Base-by-base conservation (phyloP, 495 filamentous ascomycete genomes). In the Hypomontagnella submonticulosa region DNA sequence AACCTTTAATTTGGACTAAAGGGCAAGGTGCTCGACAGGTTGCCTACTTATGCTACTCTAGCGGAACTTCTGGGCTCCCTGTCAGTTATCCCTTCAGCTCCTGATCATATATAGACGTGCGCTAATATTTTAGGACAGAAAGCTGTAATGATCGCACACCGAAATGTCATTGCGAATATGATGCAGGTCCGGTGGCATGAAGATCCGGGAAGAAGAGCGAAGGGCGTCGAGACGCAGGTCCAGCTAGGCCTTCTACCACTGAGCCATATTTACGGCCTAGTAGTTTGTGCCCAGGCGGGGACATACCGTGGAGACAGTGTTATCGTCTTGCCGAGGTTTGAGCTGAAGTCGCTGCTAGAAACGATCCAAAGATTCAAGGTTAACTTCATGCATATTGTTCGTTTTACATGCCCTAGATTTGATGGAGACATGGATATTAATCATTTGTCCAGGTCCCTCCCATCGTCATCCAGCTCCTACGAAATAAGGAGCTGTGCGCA, bases 101-200 rank as follows among this genome's bases (percentile, higher is more conserved):
- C 16, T 15, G 2, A 1, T 0, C 33, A 40, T n/a, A 34, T 23
- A 6, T 18, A 51, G 15, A 33, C 34, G n/a, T 3, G 9, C 4
- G 42, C 56, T 67, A 57, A 64, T 41, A 30, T 41, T 16, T 11
- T 12, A 32, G 18, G 20, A 38, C 53, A 94, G 89, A 97, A 97
- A 92, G 92, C 92, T 20, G 92, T 96, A 36, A 96, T 92, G 92
- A 92, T 97, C 63, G 89, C 91, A 11, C 93, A 97, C 75, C 77
- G 81, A 12, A 97, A 97, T 71, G 89, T 96, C 13, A 97, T 97
- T 49, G 87, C 91, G 27, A 97, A 96, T 68, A 83, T 86, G 1
- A 71, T 95, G 67, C 89, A 93, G 67, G 81, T 88, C 56, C 60
- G 70, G 13, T 73, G 80, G 10, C 87, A 78, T 59, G 89, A 94